Conservation (phyloP, 1,284 basidiomycete genomes). For the Mycena citricolor region DNA sequence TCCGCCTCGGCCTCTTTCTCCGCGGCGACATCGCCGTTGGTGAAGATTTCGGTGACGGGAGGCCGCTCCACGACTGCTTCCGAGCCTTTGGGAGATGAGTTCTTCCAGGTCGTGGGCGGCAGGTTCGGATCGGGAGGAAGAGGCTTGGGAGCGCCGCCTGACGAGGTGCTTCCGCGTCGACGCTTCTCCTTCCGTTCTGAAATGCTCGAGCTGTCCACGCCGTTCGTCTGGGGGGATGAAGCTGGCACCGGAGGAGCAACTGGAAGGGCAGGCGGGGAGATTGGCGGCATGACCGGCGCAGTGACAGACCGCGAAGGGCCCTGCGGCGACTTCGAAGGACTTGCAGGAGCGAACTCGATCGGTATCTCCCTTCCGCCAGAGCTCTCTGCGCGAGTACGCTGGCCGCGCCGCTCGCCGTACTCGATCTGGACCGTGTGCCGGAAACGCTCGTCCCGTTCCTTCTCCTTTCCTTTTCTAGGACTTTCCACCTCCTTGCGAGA, state of each 20-base stretch:
- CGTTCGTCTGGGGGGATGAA: constrained; percentile 2
- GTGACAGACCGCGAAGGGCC: too few species aligned
- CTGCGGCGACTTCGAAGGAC: not conserved
- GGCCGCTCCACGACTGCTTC: constrained; percentile 13
- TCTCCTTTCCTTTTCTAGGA: constrained; percentile 19
- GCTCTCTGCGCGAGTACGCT: constrained; percentile 6
- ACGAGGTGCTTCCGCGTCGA: constrained; percentile 5
- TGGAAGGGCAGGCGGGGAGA: not conserved
- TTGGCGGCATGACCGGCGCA: too few species aligned
- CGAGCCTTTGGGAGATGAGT: constrained; percentile 11
- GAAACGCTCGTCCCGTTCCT: constrained; percentile 20
- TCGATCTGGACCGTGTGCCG: constrained; percentile 25
- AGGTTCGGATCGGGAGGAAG: constrained; percentile 16
- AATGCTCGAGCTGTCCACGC: constrained; percentile 3
- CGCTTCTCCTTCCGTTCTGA: constrained; percentile 4
- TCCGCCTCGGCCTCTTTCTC: constrained; percentile 10
- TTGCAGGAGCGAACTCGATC: not conserved
- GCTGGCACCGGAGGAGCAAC: not conserved
- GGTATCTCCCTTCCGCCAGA: too few species aligned
- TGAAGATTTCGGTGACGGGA: constrained; percentile 20
- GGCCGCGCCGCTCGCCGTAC: constrained; percentile 16
- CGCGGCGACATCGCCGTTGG: constrained; percentile 8
- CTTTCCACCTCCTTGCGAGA: not conserved
- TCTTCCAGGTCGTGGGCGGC: constrained; percentile 22
- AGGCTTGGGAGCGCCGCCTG: constrained; percentile 8